Percentiles rank a stretch among this genome's conserved stretches.
Evolutionary conservation across 306 rosid species (phyloP).

Genomic region (Acacia melanoxylon): DNA sequence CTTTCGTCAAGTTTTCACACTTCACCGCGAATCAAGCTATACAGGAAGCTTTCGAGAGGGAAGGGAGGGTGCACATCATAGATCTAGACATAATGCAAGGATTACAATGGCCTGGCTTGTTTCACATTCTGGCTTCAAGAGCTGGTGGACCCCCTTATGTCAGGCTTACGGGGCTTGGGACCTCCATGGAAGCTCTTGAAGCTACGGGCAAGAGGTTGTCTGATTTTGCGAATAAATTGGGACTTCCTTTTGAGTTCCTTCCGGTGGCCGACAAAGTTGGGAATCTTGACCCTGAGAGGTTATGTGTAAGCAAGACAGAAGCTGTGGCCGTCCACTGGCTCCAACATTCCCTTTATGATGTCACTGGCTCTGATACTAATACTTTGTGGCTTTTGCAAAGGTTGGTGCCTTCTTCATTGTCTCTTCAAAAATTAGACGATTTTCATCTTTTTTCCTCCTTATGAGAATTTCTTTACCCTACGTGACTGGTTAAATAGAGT

Average conservation of each 20-base stretch:
- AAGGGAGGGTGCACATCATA: conserved; percentile 84
- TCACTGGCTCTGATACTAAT: conserved; percentile 89
- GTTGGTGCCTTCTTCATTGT: conserved; percentile 29
- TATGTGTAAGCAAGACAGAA: conserved; percentile 74
- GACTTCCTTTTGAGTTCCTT: conserved; percentile 87
- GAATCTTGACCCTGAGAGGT: conserved; percentile 70
- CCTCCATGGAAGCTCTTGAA: conserved; percentile 79
- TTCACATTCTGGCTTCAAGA: conserved; percentile 86
- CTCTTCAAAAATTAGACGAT: neutral
- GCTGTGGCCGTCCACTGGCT: conserved; percentile 99
- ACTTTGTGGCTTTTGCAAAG: conserved; percentile 94
- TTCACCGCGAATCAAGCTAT: conserved; percentile 98
- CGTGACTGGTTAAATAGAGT: neutral
- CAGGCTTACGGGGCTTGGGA: conserved; percentile 86
- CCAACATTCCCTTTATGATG: conserved; percentile 96
- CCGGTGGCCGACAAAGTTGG: conserved; percentile 91
- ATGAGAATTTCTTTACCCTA: neutral
- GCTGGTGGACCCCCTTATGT: conserved; percentile 95
- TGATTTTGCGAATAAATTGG: conserved; percentile 83
- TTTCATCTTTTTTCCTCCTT: neutral
- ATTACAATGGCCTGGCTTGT: conserved; percentile 95
- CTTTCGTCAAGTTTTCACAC: conserved; percentile 92
- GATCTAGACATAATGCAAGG: conserved; percentile 99
- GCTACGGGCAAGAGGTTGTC: conserved; percentile 90
- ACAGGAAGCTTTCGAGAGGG: conserved; percentile 94